Evolutionary conservation across 257 asterid species (phyloP).

Genomic region (Echium plantagineum): DNA sequence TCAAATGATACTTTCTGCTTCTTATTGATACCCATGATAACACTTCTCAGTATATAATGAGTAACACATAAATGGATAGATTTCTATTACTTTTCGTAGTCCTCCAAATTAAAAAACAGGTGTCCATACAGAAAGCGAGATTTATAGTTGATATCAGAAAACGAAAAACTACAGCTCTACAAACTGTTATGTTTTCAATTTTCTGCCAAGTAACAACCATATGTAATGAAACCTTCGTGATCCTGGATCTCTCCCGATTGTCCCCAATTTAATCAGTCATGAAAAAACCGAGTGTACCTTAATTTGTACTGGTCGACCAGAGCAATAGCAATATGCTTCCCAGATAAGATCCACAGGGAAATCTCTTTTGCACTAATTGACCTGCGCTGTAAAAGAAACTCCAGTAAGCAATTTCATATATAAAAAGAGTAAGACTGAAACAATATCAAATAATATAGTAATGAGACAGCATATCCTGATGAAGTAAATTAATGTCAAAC

Average conservation of each 20-base stretch:
- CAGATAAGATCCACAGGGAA: constrained; percentile 50
- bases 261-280: background rate
- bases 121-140: no score
- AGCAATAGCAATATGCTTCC: constrained; percentile 70
- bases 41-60: background rate
- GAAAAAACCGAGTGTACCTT: constrained; percentile 33
- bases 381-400: constrained; percentile 64
- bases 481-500: background rate
- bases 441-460: background rate
- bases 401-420: background rate
- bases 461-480: background rate
- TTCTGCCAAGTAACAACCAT: background rate
- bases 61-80: background rate
- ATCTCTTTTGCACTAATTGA: constrained; percentile 61
- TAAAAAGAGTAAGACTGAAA: background rate
- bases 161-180: background rate
- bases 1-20: no score
- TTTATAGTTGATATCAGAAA: no score
- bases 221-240: background rate
- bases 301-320: constrained; percentile 73
- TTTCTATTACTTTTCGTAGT: background rate
- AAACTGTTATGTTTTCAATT: background rate
- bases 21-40: background rate
- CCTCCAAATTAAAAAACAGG: no score
- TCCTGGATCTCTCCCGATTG: no score